Conservation (phyloP, 768 basidiomycete genomes). For the Coprinopsis marcescibilis region DNA sequence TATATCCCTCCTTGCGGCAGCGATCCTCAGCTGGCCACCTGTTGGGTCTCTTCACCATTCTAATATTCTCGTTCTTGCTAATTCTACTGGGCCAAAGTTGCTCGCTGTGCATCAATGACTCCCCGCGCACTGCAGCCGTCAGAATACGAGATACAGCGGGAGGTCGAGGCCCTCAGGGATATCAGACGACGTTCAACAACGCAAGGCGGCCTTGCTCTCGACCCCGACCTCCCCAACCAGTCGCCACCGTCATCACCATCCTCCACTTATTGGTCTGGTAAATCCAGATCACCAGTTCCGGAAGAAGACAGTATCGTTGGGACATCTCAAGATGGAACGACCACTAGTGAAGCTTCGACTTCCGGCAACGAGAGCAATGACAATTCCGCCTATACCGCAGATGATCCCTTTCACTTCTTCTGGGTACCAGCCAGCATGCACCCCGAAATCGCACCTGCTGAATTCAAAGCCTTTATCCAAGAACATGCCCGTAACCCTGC, state of each 20-base stretch:
- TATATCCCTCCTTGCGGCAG: background rate
- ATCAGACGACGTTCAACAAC: slow-evolving; percentile 79
- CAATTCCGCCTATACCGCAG: slow-evolving; percentile 36
- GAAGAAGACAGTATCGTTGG: slow-evolving; percentile 41
- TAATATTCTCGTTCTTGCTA: background rate
- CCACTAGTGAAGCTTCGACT: slow-evolving; percentile 16
- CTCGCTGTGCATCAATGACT: slow-evolving; percentile 26
- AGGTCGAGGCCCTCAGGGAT: slow-evolving; percentile 81
- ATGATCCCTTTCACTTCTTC: slow-evolving; percentile 89
- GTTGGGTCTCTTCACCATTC: no score
- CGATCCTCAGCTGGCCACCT: no score
- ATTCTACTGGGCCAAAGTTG: background rate
- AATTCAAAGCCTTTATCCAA: slow-evolving; percentile 92
- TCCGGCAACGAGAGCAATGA: slow-evolving; percentile 17
- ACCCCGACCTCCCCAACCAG: slow-evolving; percentile 86
- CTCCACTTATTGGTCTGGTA: slow-evolving; percentile 38
- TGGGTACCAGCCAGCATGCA: slow-evolving; percentile 98
- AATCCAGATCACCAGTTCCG: slow-evolving; percentile 19
- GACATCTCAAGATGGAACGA: slow-evolving; percentile 23
- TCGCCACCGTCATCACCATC: slow-evolving; percentile 57
- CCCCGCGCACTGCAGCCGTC: slow-evolving; percentile 63
- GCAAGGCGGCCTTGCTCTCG: slow-evolving; percentile 78
- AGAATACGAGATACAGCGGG: slow-evolving; percentile 79
- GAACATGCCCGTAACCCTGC: slow-evolving; percentile 75
- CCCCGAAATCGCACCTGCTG: slow-evolving; percentile 94